Percentiles rank a stretch among this genome's conserved stretches.
Conservation (phyloP, 805 yeast genomes). For the Hanseniaspora taiwanica region DNA sequence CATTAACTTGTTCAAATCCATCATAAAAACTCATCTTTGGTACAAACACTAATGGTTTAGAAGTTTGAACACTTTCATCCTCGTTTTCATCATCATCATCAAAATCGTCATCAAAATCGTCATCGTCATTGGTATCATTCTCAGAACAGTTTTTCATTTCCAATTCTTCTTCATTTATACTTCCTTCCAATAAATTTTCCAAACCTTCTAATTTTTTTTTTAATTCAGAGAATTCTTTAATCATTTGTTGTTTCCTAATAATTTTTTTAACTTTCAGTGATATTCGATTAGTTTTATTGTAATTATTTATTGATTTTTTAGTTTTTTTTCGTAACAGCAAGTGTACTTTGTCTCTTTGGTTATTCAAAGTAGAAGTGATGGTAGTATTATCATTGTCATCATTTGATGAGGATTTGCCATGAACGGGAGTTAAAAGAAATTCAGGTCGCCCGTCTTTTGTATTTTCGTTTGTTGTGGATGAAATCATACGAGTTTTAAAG, state of each 20-base stretch:
- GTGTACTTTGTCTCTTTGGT: neutral
- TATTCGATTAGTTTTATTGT: neutral
- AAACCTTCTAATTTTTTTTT: slow-evolving; percentile 4
- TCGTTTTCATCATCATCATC: neutral
- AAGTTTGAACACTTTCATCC: neutral
- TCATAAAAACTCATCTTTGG: slow-evolving; percentile 20
- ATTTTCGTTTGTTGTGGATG: neutral
- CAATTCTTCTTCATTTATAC: slow-evolving; percentile 4
- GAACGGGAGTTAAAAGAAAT: neutral
- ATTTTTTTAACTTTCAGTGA: slow-evolving; percentile 3
- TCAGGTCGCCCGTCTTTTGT: neutral
- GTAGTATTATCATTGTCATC: too few relatives aligned
- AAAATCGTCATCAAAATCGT: too few relatives aligned
- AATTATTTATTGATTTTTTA: neutral
- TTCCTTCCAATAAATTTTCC: slow-evolving; percentile 3
- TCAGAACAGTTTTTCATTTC: slow-evolving; percentile 2
- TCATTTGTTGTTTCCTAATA: slow-evolving; percentile 3
- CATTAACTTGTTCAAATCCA: slow-evolving; percentile 16
- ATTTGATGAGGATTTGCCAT: too few relatives aligned
- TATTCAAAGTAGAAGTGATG: too few relatives aligned
- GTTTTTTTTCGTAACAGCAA: neutral
- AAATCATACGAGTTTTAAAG: too few relatives aligned
- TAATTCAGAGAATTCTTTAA: slow-evolving; percentile 3
- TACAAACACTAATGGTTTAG: slow-evolving; percentile 4
- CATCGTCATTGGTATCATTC: too few relatives aligned